Percentiles rank a stretch among this genome's conserved stretches.
Conservation (phyloP, 768 basidiomycete species). For the Termitomyces sp. region DNA sequence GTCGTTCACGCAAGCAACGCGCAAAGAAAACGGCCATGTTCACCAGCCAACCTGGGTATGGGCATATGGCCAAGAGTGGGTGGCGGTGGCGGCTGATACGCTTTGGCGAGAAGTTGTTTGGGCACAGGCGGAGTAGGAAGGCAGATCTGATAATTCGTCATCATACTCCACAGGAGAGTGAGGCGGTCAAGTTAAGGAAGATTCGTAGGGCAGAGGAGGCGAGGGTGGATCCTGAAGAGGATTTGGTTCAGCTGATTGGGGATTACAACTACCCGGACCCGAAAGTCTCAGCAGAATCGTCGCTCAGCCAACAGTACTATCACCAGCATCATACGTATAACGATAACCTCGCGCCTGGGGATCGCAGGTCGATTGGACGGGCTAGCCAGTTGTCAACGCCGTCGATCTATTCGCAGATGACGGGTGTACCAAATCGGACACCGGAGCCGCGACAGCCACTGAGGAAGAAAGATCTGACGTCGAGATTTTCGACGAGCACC, state of each 20-base stretch:
- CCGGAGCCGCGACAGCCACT: slow-evolving; percentile 43
- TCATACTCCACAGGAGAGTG: slow-evolving; percentile 8
- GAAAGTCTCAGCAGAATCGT: background rate
- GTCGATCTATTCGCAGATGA: slow-evolving; percentile 58
- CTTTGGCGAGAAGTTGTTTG: slow-evolving; percentile 60
- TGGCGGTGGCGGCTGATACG: slow-evolving; percentile 59
- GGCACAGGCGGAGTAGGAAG: slow-evolving; percentile 29
- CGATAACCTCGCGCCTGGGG: slow-evolving; percentile 11
- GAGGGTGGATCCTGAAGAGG: slow-evolving; percentile 14
- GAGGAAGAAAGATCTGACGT: slow-evolving; percentile 14
- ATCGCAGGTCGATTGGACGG: slow-evolving; percentile 14
- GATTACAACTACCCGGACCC: slow-evolving; percentile 15
- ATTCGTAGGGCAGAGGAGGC: slow-evolving; percentile 20
- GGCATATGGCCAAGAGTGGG: slow-evolving; percentile 20
- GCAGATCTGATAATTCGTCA: slow-evolving; percentile 5
- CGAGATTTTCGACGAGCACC: slow-evolving; percentile 32
- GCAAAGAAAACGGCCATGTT: slow-evolving; percentile 63
- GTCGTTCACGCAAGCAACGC: slow-evolving; percentile 63
- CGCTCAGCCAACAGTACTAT: slow-evolving; percentile 16
- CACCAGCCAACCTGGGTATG: slow-evolving; percentile 42
- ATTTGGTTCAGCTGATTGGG: slow-evolving; percentile 23
- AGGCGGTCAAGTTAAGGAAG: slow-evolving; percentile 14
- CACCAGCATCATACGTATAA: slow-evolving; percentile 23
- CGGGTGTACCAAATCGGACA: slow-evolving; percentile 53
- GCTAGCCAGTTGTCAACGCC: slow-evolving; percentile 35